Base-by-base conservation (phyloP, 352 stramenopile genomes). In the Globisporangium heterothallicum region DNA sequence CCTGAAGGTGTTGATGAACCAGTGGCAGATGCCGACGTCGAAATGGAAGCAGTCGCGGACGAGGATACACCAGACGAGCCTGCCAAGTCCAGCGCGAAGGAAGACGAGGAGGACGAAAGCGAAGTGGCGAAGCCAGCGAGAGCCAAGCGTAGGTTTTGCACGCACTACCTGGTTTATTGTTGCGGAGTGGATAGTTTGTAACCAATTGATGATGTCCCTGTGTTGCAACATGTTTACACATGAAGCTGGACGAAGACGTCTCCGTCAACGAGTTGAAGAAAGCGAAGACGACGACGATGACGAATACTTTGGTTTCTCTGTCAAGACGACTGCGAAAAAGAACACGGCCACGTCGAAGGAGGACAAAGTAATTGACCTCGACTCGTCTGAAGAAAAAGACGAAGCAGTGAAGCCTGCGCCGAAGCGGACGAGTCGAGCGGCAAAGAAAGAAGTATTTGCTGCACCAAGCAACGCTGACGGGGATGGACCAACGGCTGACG, bases 181-280 rank as follows among this genome's bases (percentile, higher is more conserved):
- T n/a, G n/a, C n/a, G n/a, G n/a, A n/a, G n/a, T n/a, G n/a, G n/a
- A n/a, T n/a, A n/a, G n/a, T n/a, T n/a, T n/a, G n/a, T n/a, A n/a
- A n/a, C n/a, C n/a, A n/a, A 7, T 49, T 3, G 47, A 3, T 38
- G 8, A 3, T 35, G 16, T 54, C 6, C 9, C n/a, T 52, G 18
- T 46, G 30, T 8, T 53, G 32, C 6, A 29, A 19, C 18, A 34
- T 61, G 4, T 14, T n/a, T n/a, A n/a, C n/a, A n/a, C 41, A 25
- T 46, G 25, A 13, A 80, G 73, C 66, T 61, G 77, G 76, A 22
- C 74, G 79, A 9, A 64, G 77, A 49, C 74, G 79, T 51, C 58
- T 90, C 4, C 74, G 77, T 6, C 77, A 87, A 64, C 69, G 74
- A 1, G 55, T 86, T 5, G 69, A 32, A 7, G 49, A 49, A n/a